Conservation (phyloP, 306 rosid genomes). For the Prunus dulcis region DNA sequence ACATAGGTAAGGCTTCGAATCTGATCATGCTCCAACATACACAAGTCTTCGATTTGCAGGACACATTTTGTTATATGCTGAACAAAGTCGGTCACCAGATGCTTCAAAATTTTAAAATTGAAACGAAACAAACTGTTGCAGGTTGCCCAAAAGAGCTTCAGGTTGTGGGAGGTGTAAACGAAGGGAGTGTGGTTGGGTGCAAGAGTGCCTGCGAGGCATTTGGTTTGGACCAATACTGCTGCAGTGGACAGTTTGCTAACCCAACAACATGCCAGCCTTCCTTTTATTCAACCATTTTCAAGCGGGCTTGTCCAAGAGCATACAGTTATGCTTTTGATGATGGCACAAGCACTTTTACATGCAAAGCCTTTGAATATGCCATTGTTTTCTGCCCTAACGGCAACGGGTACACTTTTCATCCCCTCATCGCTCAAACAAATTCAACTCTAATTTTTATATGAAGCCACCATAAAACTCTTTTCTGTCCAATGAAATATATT, state of each 20-base stretch:
- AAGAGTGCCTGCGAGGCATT: slow-evolving; percentile 92
- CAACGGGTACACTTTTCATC: slow-evolving; percentile 31
- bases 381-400: slow-evolving; percentile 66
- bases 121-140: slow-evolving; percentile 20
- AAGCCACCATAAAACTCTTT: background rate
- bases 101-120: background rate
- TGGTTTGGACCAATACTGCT: slow-evolving; percentile 73
- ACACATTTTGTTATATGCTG: no score
- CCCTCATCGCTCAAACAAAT: background rate
- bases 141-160: slow-evolving; percentile 98
- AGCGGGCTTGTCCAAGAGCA: slow-evolving; percentile 86
- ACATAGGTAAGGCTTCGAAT: slow-evolving; percentile 44
- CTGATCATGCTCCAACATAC: background rate
- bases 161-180: slow-evolving; percentile 55
- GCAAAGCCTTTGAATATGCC: slow-evolving; percentile 77
- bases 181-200: slow-evolving; percentile 64
- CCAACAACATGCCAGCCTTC: slow-evolving; percentile 81
- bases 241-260: slow-evolving; percentile 80
- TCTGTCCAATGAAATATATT: background rate
- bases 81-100: background rate
- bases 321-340: slow-evolving; percentile 93
- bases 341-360: slow-evolving; percentile 84
- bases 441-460: background rate
- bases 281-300: slow-evolving; percentile 71
- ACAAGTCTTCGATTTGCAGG: background rate